Conservation (phyloP, 176 grass and related monocot genomes). For the Poa annua region DNA sequence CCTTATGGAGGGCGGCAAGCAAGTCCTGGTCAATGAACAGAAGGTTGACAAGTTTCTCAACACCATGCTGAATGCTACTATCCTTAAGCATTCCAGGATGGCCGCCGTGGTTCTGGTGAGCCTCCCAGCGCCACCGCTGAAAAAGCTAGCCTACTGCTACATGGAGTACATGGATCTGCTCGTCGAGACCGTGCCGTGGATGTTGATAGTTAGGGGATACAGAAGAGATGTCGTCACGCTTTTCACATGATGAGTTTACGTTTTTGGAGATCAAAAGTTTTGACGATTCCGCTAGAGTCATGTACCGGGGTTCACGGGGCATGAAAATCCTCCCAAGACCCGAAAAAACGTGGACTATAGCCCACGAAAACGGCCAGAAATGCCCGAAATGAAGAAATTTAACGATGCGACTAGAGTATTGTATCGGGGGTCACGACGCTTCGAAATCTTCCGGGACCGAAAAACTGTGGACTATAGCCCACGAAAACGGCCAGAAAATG, state of each 20-base stretch:
- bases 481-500: too few species aligned
- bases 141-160: slow-evolving; percentile 83
- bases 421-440: too few species aligned
- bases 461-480: too few species aligned
- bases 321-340: too few species aligned
- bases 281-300: too few species aligned
- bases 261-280: background rate
- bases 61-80: slow-evolving; percentile 77
- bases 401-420: too few species aligned
- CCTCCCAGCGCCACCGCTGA: slow-evolving; percentile 75
- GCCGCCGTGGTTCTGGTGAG: slow-evolving; percentile 82
- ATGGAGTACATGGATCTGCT: slow-evolving; percentile 98
- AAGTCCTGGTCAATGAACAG: slow-evolving; percentile 73
- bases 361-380: too few species aligned
- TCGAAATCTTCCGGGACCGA: too few species aligned
- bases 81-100: slow-evolving; percentile 87
- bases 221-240: slow-evolving; percentile 90
- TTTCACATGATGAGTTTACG: slow-evolving; percentile 63
- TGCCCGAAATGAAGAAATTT: too few species aligned
- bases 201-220: slow-evolving; percentile 93
- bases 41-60: slow-evolving; percentile 85
- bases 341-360: too few species aligned
- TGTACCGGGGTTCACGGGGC: too few species aligned
- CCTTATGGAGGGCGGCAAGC: slow-evolving; percentile 62
- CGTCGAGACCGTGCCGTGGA: slow-evolving; percentile 75